phyloP scores from a whole-genome alignment of 2,329 filamentous ascomycete genomes.

The Alternaria alternata region DNA sequence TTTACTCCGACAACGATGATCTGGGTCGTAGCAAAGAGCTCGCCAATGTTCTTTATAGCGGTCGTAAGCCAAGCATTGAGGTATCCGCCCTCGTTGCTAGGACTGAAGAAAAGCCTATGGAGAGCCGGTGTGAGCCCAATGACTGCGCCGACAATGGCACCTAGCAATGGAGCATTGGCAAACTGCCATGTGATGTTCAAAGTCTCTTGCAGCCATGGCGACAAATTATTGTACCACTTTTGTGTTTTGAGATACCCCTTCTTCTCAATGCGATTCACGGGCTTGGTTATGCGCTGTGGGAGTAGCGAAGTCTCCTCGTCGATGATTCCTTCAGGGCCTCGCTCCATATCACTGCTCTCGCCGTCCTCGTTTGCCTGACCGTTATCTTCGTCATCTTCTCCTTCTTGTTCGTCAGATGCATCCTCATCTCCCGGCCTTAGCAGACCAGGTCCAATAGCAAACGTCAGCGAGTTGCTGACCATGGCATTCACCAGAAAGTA shows the following conservation, averaged over 20 bases:
- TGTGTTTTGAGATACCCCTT: slow-evolving; percentile 46
- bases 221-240: slow-evolving; percentile 48
- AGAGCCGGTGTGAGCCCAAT: slow-evolving; percentile 68
- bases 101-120: slow-evolving; percentile 68
- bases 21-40: slow-evolving; percentile 70
- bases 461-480: slow-evolving; percentile 69
- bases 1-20: slow-evolving; percentile 74
- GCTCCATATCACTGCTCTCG: slow-evolving; percentile 30
- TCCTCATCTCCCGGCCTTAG: slow-evolving; percentile 60
- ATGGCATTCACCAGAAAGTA: slow-evolving; percentile 74
- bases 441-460: slow-evolving; percentile 68
- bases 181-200: slow-evolving; percentile 60
- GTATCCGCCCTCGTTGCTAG: slow-evolving; percentile 66
- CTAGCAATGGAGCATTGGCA: slow-evolving; percentile 69
- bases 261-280: slow-evolving; percentile 39
- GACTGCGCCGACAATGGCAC: slow-evolving; percentile 65
- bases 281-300: slow-evolving; percentile 48
- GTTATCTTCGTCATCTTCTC: slow-evolving; percentile 2
- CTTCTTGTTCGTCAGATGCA: slow-evolving; percentile 45
- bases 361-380: slow-evolving; percentile 35
- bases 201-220: slow-evolving; percentile 49
- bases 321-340: slow-evolving; percentile 36
- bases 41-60: slow-evolving; percentile 68
- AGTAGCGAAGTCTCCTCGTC: slow-evolving; percentile 63
- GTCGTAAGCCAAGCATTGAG: slow-evolving; percentile 72